A percentile compares a stretch with the other conserved stretches of the same genome.
These are phyloP conservation scores for Nakaseomyces kungkrabaensis DNA, from an alignment of 1,139 yeast genomes.

Conservation along the genomic window DNA sequence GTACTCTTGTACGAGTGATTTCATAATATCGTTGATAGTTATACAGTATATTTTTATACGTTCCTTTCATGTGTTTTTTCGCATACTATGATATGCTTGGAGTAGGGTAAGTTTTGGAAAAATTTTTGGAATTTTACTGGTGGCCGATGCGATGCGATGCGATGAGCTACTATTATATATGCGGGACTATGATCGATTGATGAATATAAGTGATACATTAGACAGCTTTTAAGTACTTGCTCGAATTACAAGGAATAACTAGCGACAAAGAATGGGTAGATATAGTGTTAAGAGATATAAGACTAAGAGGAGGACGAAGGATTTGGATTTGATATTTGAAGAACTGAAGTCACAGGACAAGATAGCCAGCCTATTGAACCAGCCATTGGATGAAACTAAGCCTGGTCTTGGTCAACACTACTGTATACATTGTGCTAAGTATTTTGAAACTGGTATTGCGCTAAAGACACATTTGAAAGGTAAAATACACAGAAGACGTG, in stretches of 20 bases:
- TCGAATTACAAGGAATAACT: no score
- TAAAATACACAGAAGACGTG: conserved; percentile 79
- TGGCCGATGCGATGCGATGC: neutral
- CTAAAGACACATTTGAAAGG: conserved; percentile 62
- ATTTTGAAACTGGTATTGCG: conserved; percentile 71
- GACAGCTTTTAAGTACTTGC: no score
- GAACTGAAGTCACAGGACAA: conserved; percentile 61
- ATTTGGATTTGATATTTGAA: conserved; percentile 69
- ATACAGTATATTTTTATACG: neutral
- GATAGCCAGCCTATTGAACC: conserved; percentile 58
- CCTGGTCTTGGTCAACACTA: conserved; percentile 94
- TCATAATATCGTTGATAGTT: neutral
- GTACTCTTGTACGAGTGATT: neutral
- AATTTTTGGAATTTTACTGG: no score
- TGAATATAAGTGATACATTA: no score
- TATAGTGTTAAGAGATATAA: conserved; percentile 69
- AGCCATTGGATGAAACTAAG: conserved; percentile 77
- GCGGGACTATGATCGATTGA: neutral
- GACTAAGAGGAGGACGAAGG: conserved; percentile 77
- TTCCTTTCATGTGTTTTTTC: neutral
- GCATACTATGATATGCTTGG: neutral
- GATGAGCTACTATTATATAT: neutral
- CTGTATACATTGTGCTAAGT: conserved; percentile 89
- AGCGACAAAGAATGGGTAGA: conserved; percentile 54
- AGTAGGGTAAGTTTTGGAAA: neutral